These are phyloP conservation scores for Chaetomium olivaceum DNA, from an alignment of 2,329 filamentous ascomycete species.

Conservation along the genomic window DNA sequence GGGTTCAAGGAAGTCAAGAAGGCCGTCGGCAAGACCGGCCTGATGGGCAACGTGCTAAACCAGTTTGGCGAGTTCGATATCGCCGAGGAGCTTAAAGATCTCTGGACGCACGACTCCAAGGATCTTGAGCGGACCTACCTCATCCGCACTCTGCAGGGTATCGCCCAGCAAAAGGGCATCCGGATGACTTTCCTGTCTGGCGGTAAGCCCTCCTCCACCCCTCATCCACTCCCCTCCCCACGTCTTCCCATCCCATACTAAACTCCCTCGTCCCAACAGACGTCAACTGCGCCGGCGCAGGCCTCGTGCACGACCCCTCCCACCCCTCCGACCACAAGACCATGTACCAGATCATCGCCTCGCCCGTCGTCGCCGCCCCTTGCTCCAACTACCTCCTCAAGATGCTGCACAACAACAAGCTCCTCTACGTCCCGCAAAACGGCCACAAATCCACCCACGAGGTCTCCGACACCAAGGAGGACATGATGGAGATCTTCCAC, in stretches of 20 bases:
- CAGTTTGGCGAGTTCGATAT: conserved; percentile 96
- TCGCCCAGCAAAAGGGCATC: conserved; percentile 90
- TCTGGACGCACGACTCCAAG: conserved; percentile 98
- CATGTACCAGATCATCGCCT: conserved; percentile 98
- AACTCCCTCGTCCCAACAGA: conserved; percentile 45
- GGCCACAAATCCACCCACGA: conserved; percentile 73
- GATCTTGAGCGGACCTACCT: conserved; percentile 96
- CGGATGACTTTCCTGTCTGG: conserved; percentile 97
- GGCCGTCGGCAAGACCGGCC: conserved; percentile 88
- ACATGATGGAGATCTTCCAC: conserved; percentile 99
- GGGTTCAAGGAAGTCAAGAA: conserved; percentile 96
- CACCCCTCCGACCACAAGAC: conserved; percentile 95
- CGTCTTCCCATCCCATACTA: not conserved
- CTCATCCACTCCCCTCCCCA: not conserved
- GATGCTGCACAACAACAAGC: conserved; percentile 91
- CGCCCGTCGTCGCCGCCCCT: conserved; percentile 87
- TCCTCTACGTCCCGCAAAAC: conserved; percentile 87
- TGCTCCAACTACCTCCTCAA: conserved; percentile 84
- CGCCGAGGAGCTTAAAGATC: conserved; percentile 88
- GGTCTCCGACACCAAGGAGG: conserved; percentile 91
- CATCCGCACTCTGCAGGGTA: conserved; percentile 92
- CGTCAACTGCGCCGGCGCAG: conserved; percentile 88
- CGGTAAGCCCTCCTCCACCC: conserved; percentile 52
- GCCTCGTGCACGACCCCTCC: conserved; percentile 88
- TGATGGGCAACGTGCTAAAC: conserved; percentile 95